Conservation (phyloP, 352 stramenopile species). For the Pythium myriotylum region DNA sequence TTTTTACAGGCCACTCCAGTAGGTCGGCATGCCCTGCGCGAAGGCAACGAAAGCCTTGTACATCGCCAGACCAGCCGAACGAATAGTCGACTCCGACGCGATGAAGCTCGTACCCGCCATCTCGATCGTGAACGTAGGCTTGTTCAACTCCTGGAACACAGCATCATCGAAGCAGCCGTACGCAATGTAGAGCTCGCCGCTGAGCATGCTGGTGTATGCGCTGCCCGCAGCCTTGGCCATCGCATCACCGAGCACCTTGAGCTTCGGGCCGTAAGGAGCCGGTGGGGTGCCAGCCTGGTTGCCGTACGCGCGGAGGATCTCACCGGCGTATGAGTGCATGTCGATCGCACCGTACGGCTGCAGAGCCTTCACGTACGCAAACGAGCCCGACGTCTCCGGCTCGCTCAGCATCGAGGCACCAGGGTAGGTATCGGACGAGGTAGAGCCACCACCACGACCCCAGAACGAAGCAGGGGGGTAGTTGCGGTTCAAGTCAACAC, state of each 20-base stretch:
- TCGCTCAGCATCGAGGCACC: conserved; percentile 35
- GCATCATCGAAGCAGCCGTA: conserved; percentile 37
- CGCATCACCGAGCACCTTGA: too few relatives aligned
- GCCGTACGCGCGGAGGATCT: conserved; percentile 30
- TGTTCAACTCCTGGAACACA: conserved; percentile 31
- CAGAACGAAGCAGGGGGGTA: conserved; percentile 31
- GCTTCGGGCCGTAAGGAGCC: conserved; percentile 29
- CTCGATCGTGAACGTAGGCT: conserved; percentile 36
- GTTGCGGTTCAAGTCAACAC: conserved; percentile 45
- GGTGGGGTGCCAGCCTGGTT: conserved; percentile 18
- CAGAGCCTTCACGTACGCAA: conserved; percentile 31
- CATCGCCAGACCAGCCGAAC: conserved; percentile 10
- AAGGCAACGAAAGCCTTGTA: conserved; percentile 19
- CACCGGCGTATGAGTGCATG: conserved; percentile 30
- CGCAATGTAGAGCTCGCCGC: conserved; percentile 26
- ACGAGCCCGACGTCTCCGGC: conserved; percentile 33
- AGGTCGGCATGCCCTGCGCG: conserved; percentile 17
- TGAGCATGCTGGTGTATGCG: conserved; percentile 19
- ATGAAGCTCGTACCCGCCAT: conserved; percentile 32
- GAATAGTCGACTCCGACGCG: conserved; percentile 22
- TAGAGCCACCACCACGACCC: conserved; percentile 8
- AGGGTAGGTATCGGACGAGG: conserved; percentile 29
- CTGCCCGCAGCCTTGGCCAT: conserved; percentile 15
- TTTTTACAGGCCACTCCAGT: conserved; percentile 23
- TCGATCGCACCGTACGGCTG: conserved; percentile 30